Percentiles rank a stretch among this genome's conserved stretches.
Conservation (phyloP, 495 filamentous ascomycete genomes). For the Penicillium subrubescens region DNA sequence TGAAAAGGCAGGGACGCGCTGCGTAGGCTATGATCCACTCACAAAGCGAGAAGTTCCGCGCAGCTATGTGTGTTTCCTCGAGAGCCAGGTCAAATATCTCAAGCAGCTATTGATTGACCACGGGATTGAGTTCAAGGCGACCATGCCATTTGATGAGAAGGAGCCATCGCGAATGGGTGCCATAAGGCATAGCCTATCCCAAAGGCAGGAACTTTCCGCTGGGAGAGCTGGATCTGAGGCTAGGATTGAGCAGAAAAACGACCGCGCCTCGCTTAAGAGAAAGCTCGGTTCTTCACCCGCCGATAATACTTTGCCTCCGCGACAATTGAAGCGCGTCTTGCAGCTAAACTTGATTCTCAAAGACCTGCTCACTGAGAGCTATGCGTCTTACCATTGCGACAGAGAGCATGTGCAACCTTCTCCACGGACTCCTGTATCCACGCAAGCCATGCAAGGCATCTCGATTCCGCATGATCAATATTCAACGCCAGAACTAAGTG, state of each 20-base stretch:
- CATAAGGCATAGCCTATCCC: background rate
- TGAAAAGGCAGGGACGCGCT: constrained; percentile 81
- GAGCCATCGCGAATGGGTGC: background rate
- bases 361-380: background rate
- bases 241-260: background rate
- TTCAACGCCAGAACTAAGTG: background rate
- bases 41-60: constrained; percentile 89
- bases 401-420: background rate
- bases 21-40: constrained; percentile 93
- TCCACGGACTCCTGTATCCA: background rate
- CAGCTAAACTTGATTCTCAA: constrained; percentile 5
- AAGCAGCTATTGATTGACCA: constrained; percentile 60
- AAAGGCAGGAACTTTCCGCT: background rate
- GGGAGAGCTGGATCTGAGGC: background rate
- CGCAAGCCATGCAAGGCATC: background rate
- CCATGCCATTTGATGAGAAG: background rate
- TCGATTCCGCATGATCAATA: background rate
- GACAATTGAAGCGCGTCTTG: background rate
- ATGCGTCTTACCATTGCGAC: background rate
- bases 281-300: background rate
- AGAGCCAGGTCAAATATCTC: constrained; percentile 77
- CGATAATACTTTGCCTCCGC: background rate
- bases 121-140: background rate
- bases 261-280: background rate
- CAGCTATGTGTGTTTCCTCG: constrained; percentile 92